Percentiles rank a stretch among this genome's conserved stretches.
These are phyloP conservation scores for Colletotrichum sp. DNA, from an alignment of 2,329 filamentous ascomycete genomes.

Conservation along the genomic window DNA sequence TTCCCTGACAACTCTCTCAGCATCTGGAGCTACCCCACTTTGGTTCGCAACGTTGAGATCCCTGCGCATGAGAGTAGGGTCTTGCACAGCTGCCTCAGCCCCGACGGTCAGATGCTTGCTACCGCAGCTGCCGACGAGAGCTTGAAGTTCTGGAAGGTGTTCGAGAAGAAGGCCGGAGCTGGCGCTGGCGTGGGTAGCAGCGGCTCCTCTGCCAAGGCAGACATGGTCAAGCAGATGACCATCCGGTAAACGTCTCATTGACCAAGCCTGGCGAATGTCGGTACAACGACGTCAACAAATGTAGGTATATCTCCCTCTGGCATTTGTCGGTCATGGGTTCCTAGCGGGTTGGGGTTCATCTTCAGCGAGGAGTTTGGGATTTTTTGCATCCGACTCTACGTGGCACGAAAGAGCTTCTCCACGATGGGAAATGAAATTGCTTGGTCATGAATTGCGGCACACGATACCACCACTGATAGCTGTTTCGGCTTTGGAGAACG, in stretches of 20 bases:
- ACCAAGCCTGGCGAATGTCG: conserved; percentile 21
- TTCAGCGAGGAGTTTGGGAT: conserved; percentile 60
- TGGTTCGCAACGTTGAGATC: conserved; percentile 97
- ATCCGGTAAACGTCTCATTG: conserved; percentile 66
- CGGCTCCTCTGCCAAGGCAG: conserved; percentile 77
- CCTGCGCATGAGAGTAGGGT: conserved; percentile 97
- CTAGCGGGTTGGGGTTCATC: conserved; percentile 25
- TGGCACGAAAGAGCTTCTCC: conserved; percentile 56
- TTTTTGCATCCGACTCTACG: conserved; percentile 44
- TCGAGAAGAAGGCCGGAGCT: conserved; percentile 93
- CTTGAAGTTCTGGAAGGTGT: conserved; percentile 99
- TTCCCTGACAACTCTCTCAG: conserved; percentile 99
- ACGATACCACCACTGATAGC: conserved; percentile 3
- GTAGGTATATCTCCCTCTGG: conserved; percentile 55
- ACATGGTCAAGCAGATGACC: conserved; percentile 94
- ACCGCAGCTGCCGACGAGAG: conserved; percentile 96
- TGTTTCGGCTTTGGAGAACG: not conserved
- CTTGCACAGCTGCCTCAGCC: conserved; percentile 94
- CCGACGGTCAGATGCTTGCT: conserved; percentile 96
- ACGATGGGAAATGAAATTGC: conserved; percentile 29
- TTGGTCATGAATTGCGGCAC: conserved; percentile 21
- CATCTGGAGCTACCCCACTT: conserved; percentile 98
- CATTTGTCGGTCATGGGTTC: conserved; percentile 44
- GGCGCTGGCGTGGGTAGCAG: conserved; percentile 71
- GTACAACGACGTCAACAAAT: conserved; percentile 33